Conservation (phyloP, 805 yeast species). For the Candida gorgasii region DNA sequence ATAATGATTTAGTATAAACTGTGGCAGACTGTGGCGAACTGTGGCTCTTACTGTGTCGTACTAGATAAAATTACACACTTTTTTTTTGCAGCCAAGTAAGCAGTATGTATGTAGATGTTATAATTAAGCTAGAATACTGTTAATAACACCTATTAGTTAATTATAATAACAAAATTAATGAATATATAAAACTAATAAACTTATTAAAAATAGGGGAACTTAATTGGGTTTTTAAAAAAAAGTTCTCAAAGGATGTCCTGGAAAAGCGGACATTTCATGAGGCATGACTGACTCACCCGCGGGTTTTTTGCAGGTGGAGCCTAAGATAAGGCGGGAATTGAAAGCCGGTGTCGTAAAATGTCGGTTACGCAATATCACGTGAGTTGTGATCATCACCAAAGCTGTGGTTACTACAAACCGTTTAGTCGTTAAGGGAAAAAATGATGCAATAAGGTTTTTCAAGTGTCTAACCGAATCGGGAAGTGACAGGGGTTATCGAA, state of each 20-base stretch:
- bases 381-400: background rate
- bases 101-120: background rate
- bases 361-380: conserved; percentile 4
- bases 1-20: background rate
- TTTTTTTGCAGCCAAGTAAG: conserved; percentile 2
- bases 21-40: conserved; percentile 6
- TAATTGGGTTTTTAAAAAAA: background rate
- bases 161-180: no score
- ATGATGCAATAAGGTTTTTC: background rate
- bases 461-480: conserved; percentile 6
- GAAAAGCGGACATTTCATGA: background rate
- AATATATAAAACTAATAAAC: background rate
- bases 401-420: background rate
- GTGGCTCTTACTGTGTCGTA: background rate
- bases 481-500: conserved; percentile 1
- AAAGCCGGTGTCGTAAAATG: conserved; percentile 2
- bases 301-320: background rate
- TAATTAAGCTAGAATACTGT: background rate
- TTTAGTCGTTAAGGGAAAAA: background rate
- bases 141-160: background rate
- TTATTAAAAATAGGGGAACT: background rate
- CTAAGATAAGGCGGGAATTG: background rate
- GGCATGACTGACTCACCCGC: background rate
- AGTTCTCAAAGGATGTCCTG: background rate
- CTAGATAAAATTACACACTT: background rate